Base-by-base conservation (phyloP, 2,329 filamentous ascomycete species). In the Cryphonectria japonica region DNA sequence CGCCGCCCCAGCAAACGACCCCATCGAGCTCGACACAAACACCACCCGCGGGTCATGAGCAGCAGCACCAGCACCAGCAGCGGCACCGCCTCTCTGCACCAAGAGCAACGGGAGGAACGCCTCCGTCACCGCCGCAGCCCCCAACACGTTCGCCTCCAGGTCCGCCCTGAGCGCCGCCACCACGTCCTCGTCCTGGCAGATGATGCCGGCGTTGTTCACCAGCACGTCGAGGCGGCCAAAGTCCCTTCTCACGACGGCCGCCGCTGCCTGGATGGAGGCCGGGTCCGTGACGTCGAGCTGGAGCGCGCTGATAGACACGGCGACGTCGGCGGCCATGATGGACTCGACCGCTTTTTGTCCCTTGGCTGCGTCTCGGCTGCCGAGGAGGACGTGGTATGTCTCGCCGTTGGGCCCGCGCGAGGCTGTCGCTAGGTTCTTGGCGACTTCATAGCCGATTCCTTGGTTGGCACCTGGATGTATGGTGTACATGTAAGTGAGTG, bases 381-480 rank as follows among this genome's bases (percentile, higher is more conserved):
- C 78, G n/a, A 79, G 16, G 41, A 79, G 52, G 14, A 79, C 71
- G 60, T 73, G 71, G 68, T 78, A 79, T 0, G 73, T 43, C 34
- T 70, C 50, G 0, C 69, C 65, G 46, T 34, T 60, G 46, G 46
- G 46, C 3, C 46, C 46, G 19, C 46, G 46, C 7, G 46, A 16
- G 16, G 13, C 11, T 34, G 61, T 41, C 11, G 54, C 46, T 7
- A 52, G 46, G 7, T 7, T n/a, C 46, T 52, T 52, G 46, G 46
- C 46, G 46, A 52, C 46, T n/a, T 52, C 46, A 22, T 52, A 52
- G 46, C 46, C 46, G 46, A 52, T 52, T 4, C 46, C 46, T 19
- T 52, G 46, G 46, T 52, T 52, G 19, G 46, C 46, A 22, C 46
- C 46, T 52, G 26, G 26, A 26, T 26, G 26, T 34, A 16, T 52